Evolutionary conservation across 2,329 filamentous ascomycete species (phyloP), one percentile per base, ranked within the genome.

Genomic region (Capronia coronata): DNA sequence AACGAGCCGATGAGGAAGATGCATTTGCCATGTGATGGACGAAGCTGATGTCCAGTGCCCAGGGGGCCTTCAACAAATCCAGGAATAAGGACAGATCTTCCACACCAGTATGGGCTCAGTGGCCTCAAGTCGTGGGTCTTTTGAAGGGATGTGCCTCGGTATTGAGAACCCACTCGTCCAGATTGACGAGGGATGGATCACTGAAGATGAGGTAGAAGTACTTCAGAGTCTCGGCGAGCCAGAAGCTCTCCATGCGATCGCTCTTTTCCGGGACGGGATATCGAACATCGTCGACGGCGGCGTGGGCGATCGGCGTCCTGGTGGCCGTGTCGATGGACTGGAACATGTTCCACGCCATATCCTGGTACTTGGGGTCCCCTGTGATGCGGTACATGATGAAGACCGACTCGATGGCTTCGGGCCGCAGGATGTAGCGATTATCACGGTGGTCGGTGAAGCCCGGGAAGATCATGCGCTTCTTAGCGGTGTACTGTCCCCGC

Each of bases 161-260:
- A 30, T 56, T 60, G 62, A 84, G 68, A 32, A 87, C 80, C 64
- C 73, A 87, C 7, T 85, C 76, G 64, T 88, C 84, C 61, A 87
- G 65, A 61, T 74, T 83, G 34, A 86, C 71, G 23, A 81, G 59
- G n/a, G 76, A 73, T 0, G 84, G 82, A 48, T 82, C 76, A 18
- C 80, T 80, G 65, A 86, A 95, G 43, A 94, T 74, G 49, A 95
- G 67, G 65, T 88, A 95, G 59, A 93, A 94, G 64, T 94, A 94
- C 73, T 94, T 96, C 60, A 95, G 72, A 34, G 88, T 95, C 74
- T 95, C 89, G 2, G 86, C 86, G 53, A 88, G 74, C 87, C 89
- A 95, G 67, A 94, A 94, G 62, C 85, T 90, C 71, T 94, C 85
- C 86, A 91, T 90, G 59, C 75, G 73, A 64, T 89, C 79, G 32